phyloP scores from a whole-genome alignment of 2,329 filamentous ascomycete species.

The Huntiella moniliformis region DNA sequence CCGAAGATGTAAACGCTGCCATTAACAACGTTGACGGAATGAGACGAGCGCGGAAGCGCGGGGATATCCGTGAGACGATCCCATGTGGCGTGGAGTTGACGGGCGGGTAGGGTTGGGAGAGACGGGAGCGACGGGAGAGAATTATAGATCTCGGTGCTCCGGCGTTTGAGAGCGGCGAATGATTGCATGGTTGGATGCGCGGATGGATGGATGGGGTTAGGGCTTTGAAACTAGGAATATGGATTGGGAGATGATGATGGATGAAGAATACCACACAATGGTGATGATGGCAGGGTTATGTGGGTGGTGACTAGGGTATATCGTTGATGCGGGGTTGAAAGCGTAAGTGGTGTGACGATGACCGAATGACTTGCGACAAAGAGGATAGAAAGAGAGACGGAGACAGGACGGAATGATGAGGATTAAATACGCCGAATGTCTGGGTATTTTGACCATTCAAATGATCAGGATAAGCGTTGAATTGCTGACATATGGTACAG shows the following conservation, averaged over 20 bases:
- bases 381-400: neutral
- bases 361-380: neutral
- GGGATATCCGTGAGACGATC: constrained; percentile 33
- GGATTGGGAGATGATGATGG: neutral
- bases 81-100: constrained; percentile 38
- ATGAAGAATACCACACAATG: neutral
- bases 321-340: neutral
- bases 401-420: neutral
- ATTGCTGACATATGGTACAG: too few relatives aligned
- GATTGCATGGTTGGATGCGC: constrained; percentile 29
- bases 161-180: constrained; percentile 34
- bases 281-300: neutral
- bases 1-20: constrained; percentile 51
- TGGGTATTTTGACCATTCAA: neutral
- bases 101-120: constrained; percentile 14
- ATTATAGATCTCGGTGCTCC: constrained; percentile 33
- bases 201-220: neutral
- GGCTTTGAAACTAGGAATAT: neutral
- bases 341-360: neutral
- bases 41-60: constrained; percentile 51
- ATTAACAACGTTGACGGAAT: constrained; percentile 43
- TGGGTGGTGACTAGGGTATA: neutral
- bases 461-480: too few relatives aligned
- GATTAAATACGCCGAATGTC: neutral
- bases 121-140: constrained; percentile 22